phyloP scores from a whole-genome alignment of 1,284 basidiomycete species.

The Mycosarcoma maydis region DNA sequence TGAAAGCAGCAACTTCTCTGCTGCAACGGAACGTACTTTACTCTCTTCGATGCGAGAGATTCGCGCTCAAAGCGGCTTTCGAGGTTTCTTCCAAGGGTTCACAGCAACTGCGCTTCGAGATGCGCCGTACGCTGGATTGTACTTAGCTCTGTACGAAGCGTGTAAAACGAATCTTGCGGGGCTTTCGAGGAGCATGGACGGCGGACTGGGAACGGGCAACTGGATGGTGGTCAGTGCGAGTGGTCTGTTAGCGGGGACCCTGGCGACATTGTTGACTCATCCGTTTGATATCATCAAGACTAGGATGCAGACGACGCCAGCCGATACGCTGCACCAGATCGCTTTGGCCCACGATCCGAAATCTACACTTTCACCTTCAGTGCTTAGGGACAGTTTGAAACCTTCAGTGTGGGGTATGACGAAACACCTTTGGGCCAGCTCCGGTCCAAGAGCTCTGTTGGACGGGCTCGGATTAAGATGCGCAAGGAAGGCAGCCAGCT shows the following conservation, averaged over 20 bases:
- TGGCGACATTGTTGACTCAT: conserved; percentile 64
- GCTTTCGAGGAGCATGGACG: conserved; percentile 7
- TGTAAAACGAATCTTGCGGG: conserved; percentile 50
- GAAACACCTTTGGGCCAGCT: conserved; percentile 40
- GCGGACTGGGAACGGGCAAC: conserved; percentile 42
- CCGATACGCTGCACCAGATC: conserved; percentile 19
- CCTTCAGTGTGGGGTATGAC: conserved; percentile 36
- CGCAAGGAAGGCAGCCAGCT: conserved; percentile 61
- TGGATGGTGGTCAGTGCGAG: conserved; percentile 55
- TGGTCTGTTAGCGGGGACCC: conserved; percentile 57
- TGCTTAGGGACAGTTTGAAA: neutral
- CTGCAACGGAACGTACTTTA: conserved; percentile 54
- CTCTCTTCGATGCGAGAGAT: conserved; percentile 68
- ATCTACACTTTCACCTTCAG: neutral
- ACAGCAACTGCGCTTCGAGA: conserved; percentile 89
- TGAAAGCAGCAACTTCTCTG: conserved; percentile 58
- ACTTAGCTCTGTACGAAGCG: conserved; percentile 83
- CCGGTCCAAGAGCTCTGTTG: conserved; percentile 49
- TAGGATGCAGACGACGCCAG: conserved; percentile 61
- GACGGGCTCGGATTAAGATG: conserved; percentile 63
- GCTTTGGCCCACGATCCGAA: conserved; percentile 3
- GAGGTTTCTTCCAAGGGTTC: conserved; percentile 87
- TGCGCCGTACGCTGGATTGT: conserved; percentile 94
- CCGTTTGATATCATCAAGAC: conserved; percentile 67
- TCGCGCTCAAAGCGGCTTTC: conserved; percentile 75